Percentiles rank a stretch among this genome's conserved stretches.
Conservation (phyloP, 2,329 filamentous ascomycete species). For the Ascochyta clinopodiicola region DNA sequence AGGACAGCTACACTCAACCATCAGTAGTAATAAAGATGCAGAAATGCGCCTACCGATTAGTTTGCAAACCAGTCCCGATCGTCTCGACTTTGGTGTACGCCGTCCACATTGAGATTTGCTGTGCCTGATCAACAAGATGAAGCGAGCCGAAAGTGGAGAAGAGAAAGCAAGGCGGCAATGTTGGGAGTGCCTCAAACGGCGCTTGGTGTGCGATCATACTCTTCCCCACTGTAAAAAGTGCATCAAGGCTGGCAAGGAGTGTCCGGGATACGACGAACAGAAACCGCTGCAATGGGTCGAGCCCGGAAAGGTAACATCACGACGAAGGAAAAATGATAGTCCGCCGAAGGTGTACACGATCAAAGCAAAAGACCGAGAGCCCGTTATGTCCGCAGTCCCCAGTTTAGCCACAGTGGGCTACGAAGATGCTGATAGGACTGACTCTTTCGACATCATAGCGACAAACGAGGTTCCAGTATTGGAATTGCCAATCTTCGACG, state of each 20-base stretch:
- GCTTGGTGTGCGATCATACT: conserved; percentile 44
- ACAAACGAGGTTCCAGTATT: neutral
- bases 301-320: conserved; percentile 39
- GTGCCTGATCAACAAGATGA: neutral
- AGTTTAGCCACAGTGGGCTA: neutral
- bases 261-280: conserved; percentile 41
- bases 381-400: neutral
- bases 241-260: conserved; percentile 35
- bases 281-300: conserved; percentile 45
- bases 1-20: conserved; percentile 5
- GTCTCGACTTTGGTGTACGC: conserved; percentile 9
- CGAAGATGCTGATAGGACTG: neutral
- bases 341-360: conserved; percentile 18
- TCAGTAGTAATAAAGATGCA: conserved; percentile 37
- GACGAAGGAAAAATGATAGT: conserved; percentile 27
- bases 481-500: neutral
- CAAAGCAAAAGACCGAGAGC: neutral
- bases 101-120: neutral
- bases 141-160: conserved; percentile 22
- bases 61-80: conserved; percentile 4
- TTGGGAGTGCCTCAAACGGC: conserved; percentile 43
- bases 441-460: neutral
- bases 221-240: conserved; percentile 43
- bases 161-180: conserved; percentile 38
- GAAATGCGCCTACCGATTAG: conserved; percentile 7